Conservation (phyloP, 108 stramenopile genomes). For the Seminavis robusta region DNA sequence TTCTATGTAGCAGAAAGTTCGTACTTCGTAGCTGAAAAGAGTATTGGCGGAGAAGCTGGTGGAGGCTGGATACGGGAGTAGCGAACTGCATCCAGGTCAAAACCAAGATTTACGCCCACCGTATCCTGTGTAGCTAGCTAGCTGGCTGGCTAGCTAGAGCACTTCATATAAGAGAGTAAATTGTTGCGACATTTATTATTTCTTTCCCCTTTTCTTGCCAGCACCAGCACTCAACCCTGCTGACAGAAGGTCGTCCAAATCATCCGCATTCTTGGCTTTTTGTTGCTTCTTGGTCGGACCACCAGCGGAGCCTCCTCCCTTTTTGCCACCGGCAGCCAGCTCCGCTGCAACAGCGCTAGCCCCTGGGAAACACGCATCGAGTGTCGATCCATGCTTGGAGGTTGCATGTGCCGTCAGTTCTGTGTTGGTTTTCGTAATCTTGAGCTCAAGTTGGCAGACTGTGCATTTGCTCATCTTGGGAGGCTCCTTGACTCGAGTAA, state of each 20-base stretch:
- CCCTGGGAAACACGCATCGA: slow-evolving; percentile 49
- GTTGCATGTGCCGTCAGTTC: slow-evolving; percentile 46
- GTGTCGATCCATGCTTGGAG: slow-evolving; percentile 37
- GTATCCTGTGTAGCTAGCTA: too few species aligned
- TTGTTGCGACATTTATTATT: too few species aligned
- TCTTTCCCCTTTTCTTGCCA: slow-evolving; percentile 25
- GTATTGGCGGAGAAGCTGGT: too few species aligned
- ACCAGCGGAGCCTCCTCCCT: slow-evolving; percentile 1
- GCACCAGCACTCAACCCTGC: slow-evolving; percentile 39
- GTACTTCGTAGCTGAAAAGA: too few species aligned
- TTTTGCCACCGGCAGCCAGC: slow-evolving; percentile 17
- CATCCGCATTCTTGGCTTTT: slow-evolving; percentile 29
- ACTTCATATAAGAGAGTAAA: too few species aligned
- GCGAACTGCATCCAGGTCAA: too few species aligned
- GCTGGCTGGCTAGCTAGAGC: too few species aligned
- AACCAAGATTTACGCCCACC: too few species aligned
- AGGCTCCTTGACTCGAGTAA: slow-evolving; percentile 36
- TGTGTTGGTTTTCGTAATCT: slow-evolving; percentile 54
- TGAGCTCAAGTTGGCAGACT: slow-evolving; percentile 34
- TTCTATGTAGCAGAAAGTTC: too few species aligned
- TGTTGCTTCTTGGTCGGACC: slow-evolving; percentile 27
- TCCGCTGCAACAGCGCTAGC: slow-evolving; percentile 28
- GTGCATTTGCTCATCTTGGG: slow-evolving; percentile 25
- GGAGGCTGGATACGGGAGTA: too few species aligned
- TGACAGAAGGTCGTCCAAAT: slow-evolving; percentile 36